These are phyloP conservation scores for Aspergillus ellipticus DNA, from an alignment of 495 filamentous ascomycete genomes.

Conservation along the genomic window DNA sequence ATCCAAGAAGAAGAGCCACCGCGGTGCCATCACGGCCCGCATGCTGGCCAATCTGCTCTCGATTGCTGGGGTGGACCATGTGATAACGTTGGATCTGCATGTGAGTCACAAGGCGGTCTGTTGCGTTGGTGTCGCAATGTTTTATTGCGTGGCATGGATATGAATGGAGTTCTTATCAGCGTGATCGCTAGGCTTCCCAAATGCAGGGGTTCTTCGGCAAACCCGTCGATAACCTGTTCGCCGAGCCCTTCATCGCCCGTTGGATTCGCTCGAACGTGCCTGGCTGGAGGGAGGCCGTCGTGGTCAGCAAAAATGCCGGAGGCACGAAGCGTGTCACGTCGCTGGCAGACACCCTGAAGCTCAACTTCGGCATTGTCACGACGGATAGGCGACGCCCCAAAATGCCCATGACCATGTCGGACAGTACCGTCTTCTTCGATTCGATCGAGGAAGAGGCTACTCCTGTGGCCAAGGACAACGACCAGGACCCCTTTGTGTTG, in stretches of 20 bases:
- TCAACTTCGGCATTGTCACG: conserved; percentile 96
- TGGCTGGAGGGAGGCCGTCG: conserved; percentile 86
- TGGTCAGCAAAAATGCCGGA: conserved; percentile 96
- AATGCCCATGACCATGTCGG: conserved; percentile 55
- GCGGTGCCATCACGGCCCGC: conserved; percentile 92
- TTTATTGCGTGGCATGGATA: conserved; percentile 3
- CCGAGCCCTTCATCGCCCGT: conserved; percentile 90
- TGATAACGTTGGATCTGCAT: conserved; percentile 95
- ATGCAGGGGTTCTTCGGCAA: conserved; percentile 99
- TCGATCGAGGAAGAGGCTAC: conserved; percentile 34
- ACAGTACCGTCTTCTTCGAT: conserved; percentile 58
- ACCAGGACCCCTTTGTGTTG: conserved; percentile 32
- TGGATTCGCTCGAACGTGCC: conserved; percentile 89
- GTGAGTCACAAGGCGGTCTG: conserved; percentile 36
- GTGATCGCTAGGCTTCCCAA: conserved; percentile 63
- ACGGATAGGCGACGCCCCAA: conserved; percentile 76
- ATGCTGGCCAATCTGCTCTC: conserved; percentile 94
- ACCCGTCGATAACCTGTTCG: conserved; percentile 95
- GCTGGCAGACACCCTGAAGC: conserved; percentile 89
- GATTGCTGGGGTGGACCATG: conserved; percentile 92
- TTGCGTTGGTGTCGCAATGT: conserved; percentile 2
- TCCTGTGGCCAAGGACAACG: conserved; percentile 24
- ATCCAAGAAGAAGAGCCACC: conserved; percentile 97
- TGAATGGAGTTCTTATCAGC: conserved; percentile 13
- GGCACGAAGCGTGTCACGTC: conserved; percentile 98